Conservation (phyloP, 2,329 filamentous ascomycete species). For the Periglandula ipomoeae region DNA sequence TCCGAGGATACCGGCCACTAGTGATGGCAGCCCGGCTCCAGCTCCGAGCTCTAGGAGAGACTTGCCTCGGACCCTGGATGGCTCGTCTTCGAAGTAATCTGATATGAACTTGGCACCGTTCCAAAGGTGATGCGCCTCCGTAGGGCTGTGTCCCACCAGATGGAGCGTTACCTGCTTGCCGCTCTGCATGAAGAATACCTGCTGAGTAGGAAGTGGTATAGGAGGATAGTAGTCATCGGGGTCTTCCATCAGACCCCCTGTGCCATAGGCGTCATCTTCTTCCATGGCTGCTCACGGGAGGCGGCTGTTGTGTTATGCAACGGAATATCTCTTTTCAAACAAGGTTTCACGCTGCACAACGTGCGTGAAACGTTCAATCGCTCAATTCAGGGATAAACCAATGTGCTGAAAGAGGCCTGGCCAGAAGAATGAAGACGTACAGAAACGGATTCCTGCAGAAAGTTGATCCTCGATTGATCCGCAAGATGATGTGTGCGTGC, state of each 20-base stretch:
- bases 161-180: slow-evolving; percentile 60
- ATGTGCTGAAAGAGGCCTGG: too few species aligned
- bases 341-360: too few species aligned
- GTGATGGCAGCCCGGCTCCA: slow-evolving; percentile 73
- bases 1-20: slow-evolving; percentile 66
- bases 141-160: slow-evolving; percentile 78
- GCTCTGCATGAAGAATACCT: slow-evolving; percentile 59
- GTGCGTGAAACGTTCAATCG: too few species aligned
- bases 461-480: too few species aligned
- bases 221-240: slow-evolving; percentile 73
- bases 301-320: too few species aligned
- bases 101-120: slow-evolving; percentile 76
- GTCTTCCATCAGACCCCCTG: slow-evolving; percentile 61
- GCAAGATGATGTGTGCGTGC: too few species aligned
- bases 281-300: slow-evolving; percentile 12
- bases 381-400: too few species aligned
- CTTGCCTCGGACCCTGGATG: slow-evolving; percentile 52
- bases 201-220: slow-evolving; percentile 64
- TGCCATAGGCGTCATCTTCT: slow-evolving; percentile 27
- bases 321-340: too few species aligned
- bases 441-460: too few species aligned
- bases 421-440: too few species aligned
- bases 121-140: slow-evolving; percentile 89
- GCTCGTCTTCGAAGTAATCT: slow-evolving; percentile 64
- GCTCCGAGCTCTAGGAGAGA: slow-evolving; percentile 85